Percentiles rank a stretch among this genome's conserved stretches.
Conservation (phyloP, 352 stramenopile species). For the Lagenidium giganteum region DNA sequence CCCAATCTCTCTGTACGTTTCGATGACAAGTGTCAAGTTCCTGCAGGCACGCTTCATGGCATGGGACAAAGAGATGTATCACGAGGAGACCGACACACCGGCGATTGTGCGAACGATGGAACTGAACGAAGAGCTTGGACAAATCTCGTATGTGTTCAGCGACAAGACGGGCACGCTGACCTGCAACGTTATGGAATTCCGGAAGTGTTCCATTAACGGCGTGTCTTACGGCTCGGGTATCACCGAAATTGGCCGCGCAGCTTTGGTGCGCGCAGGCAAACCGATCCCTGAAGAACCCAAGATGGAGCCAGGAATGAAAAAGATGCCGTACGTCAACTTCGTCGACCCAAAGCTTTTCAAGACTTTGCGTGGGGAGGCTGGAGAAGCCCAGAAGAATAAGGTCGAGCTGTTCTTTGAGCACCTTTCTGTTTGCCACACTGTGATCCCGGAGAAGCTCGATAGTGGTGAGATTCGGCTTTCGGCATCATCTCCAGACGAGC, state of each 20-base stretch:
- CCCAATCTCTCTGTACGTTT: constrained; percentile 92
- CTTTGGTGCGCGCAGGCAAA: constrained; percentile 51
- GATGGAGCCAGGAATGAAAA: constrained; percentile 40
- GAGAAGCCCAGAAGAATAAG: constrained; percentile 35
- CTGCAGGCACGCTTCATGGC: constrained; percentile 84
- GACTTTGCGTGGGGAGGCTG: constrained; percentile 42
- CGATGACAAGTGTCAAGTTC: constrained; percentile 89
- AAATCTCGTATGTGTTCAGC: constrained; percentile 83
- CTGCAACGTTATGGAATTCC: constrained; percentile 94
- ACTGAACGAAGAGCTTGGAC: constrained; percentile 88
- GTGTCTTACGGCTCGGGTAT: constrained; percentile 86
- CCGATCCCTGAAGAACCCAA: constrained; percentile 56
- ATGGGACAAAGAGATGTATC: constrained; percentile 87
- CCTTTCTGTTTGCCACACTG: constrained; percentile 79
- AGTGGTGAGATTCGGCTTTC: constrained; percentile 58
- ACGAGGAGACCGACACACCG: constrained; percentile 89
- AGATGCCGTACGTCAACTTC: constrained; percentile 77
- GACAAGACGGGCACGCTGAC: constrained; percentile 94
- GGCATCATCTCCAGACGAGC: constrained; percentile 81
- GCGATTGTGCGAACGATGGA: constrained; percentile 81
- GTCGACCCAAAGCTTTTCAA: constrained; percentile 64
- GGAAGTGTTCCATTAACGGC: constrained; percentile 90
- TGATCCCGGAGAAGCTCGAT: constrained; percentile 71
- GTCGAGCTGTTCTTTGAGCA: constrained; percentile 82
- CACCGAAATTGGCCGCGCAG: constrained; percentile 74